Evolutionary conservation across 257 asterid species (phyloP).

Genomic region (Hygrophila difformis): DNA sequence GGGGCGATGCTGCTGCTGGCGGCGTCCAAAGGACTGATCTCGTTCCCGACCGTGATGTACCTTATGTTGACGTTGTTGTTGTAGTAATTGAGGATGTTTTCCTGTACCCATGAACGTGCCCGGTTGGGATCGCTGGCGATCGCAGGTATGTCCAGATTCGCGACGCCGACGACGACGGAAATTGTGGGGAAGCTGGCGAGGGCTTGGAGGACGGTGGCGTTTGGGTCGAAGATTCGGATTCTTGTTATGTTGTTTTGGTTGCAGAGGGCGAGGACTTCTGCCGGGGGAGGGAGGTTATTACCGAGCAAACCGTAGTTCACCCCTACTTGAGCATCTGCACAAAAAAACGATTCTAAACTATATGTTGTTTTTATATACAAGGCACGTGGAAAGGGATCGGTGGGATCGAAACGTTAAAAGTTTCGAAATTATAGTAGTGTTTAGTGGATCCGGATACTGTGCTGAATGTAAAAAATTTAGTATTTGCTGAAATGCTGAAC

Average conservation of each 20-base stretch:
- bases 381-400: no score
- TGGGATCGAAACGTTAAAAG: no score
- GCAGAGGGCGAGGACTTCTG: conserved; percentile 21
- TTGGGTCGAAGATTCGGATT: conserved; percentile 33
- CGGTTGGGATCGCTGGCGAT: conserved; percentile 35
- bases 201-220: conserved; percentile 21
- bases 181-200: conserved; percentile 25
- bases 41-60: no score
- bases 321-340: conserved; percentile 31
- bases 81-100: conserved; percentile 30
- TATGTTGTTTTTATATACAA: no score
- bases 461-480: no score
- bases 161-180: conserved; percentile 27
- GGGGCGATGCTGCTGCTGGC: no score
- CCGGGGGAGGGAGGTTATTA: conserved; percentile 20
- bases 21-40: no score
- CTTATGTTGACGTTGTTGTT: conserved; percentile 13
- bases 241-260: conserved; percentile 23
- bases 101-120: conserved; percentile 43
- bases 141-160: conserved; percentile 26
- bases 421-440: no score
- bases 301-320: conserved; percentile 30
- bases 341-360: no score
- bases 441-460: no score
- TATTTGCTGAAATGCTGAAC: no score